Evolutionary conservation across 139 green algal genomes (phyloP), one percentile per base, ranked within the genome.

Genomic region (Penium margaritaceum): DNA sequence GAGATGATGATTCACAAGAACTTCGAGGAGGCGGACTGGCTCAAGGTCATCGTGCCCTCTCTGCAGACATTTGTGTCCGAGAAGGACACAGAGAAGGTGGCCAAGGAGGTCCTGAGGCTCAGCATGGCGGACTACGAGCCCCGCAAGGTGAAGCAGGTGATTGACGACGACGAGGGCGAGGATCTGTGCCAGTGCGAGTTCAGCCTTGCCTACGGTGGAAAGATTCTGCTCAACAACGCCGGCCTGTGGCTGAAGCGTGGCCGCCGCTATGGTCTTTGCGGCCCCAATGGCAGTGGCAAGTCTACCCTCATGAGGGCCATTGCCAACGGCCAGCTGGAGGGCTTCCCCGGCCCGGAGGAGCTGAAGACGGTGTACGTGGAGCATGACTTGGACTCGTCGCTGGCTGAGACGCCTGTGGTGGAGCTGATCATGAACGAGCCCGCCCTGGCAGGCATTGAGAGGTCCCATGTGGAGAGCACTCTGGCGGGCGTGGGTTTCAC

Each of bases 401-500:
- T 74, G 36, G 29, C 37, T 32, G 67, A 76, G 41, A 64, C 47
- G 19, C 21, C 75, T 7, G 61, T 86, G 29, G 46, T 85, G 12
- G 78, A 88, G 34, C 88, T 84, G 46, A 72, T 89, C 2, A 24
- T 62, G 17, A 46, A 58, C 17, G 35, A 80, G 5, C 63, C 75
- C 21, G 36, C 17, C 30, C 37, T 74, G 6, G 37, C 6, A 5
- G 55, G 46, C 54, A 55, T 60, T 7, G 57, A 74, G 30, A 43
- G 61, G 12, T 65, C 24, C 32, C 54, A 75, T n/a, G 63, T 74
- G 3, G 73, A 75, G 43, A 68, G 21, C 4, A 41, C 81, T 41
- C 85, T 97, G 12, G 51, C n/a, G 17, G 69, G 46, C 9, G 89
- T 96, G 3, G 89, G 89, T 58, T 97, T 97, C 76, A 87, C 74